Conservation (phyloP, 2,329 filamentous ascomycete species). For the Microcyclosporella mali region DNA sequence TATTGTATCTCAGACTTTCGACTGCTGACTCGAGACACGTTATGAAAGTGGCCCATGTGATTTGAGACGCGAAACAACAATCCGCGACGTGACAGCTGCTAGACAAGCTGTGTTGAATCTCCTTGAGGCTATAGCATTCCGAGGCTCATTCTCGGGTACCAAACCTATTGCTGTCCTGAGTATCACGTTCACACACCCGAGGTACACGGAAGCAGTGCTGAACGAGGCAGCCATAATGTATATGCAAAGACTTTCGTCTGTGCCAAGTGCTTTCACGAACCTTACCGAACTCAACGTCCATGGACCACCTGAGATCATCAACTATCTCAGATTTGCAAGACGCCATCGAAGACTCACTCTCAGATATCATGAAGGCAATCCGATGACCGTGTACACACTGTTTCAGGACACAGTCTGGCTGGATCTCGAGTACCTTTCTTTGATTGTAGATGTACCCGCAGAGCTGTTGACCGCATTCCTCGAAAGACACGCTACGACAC, state of each 20-base stretch:
- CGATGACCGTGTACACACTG: constrained; percentile 10
- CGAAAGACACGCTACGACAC: constrained; percentile 9
- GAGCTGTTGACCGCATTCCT: constrained; percentile 18
- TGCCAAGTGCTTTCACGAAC: constrained; percentile 9
- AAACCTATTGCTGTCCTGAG: constrained; percentile 10
- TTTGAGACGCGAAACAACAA: constrained; percentile 15
- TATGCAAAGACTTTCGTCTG: background rate
- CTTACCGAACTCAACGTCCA: constrained; percentile 11
- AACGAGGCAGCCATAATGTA: background rate
- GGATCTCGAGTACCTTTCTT: constrained; percentile 8
- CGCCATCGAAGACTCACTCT: constrained; percentile 12
- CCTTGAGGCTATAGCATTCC: constrained; percentile 15
- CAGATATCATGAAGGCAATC: constrained; percentile 15
- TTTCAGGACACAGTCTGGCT: constrained; percentile 12
- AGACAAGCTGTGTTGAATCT: constrained; percentile 15
- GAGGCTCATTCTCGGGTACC: constrained; percentile 12
- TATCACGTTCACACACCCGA: constrained; percentile 13
- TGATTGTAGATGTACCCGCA: constrained; percentile 15
- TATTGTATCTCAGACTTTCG: no score
- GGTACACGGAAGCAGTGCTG: no score
- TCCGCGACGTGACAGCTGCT: constrained; percentile 4
- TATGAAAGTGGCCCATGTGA: constrained; percentile 17
- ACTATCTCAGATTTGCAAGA: constrained; percentile 6
- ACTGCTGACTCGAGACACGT: no score
- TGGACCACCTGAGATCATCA: constrained; percentile 12